These are phyloP conservation scores for Postia placenta DNA, from an alignment of 768 basidiomycete species.

Conservation along the genomic window DNA sequence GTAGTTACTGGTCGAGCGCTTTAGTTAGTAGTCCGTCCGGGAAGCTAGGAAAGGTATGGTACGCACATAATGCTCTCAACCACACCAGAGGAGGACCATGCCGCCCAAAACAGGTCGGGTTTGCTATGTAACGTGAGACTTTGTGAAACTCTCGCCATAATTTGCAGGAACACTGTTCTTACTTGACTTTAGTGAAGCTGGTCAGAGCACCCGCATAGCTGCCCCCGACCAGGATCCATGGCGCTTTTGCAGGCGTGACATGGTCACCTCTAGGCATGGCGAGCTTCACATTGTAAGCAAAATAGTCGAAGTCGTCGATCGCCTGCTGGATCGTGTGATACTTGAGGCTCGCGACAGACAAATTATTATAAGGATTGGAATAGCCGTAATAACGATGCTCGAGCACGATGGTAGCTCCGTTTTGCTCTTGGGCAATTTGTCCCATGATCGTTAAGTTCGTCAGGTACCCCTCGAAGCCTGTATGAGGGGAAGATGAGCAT, in stretches of 20 bases:
- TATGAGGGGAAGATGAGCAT: background rate
- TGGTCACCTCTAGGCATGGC: conserved; percentile 62
- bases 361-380: conserved; percentile 58
- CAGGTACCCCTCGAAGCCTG: conserved; percentile 41
- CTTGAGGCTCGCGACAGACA: conserved; percentile 41
- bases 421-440: conserved; percentile 57
- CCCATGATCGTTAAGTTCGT: conserved; percentile 61
- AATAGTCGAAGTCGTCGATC: conserved; percentile 66
- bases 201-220: conserved; percentile 43
- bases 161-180: background rate
- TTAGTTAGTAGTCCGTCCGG: background rate
- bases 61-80: conserved; percentile 50
- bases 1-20: conserved; percentile 37
- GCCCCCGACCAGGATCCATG: conserved; percentile 39
- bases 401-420: conserved; percentile 56
- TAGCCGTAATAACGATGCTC: conserved; percentile 74
- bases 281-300: conserved; percentile 57
- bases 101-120: conserved; percentile 53
- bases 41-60: background rate
- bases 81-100: conserved; percentile 62
- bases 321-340: conserved; percentile 69
- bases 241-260: conserved; percentile 44
- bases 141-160: conserved; percentile 41
- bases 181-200: conserved; percentile 69
- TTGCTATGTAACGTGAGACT: conserved; percentile 57